Evolutionary conservation across 1,139 yeast species (phyloP), one percentile per base, ranked within the genome.

Genomic region (Pichia inconspicua): DNA sequence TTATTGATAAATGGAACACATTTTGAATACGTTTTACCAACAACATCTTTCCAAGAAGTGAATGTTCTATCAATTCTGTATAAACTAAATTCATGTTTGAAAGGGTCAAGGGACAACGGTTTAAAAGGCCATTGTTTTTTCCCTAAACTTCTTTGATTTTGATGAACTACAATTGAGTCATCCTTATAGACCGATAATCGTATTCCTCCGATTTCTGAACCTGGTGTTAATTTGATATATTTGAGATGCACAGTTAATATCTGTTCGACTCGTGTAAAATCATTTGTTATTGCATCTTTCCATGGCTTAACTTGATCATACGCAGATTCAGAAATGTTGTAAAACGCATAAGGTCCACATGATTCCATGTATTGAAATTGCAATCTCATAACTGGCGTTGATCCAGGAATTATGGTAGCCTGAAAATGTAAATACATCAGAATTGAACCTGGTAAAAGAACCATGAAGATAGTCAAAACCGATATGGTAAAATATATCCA

Each of bases 401-500:
- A 10, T 14, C 22, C 38, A 3, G 53, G 56, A n/a, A 53, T 36
- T 1, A 53, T 37, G 5, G 48, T 40, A 6, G 51, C 41, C 43
- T 50, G 50, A 15, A 51, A 53, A 15, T 48, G 54, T 25, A 49
- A 34, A 39, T 47, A 53, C n/a, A 50, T 44, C 3, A 50, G 17
- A 2, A 52, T 37, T 9, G 55, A 52, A n/a, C 45, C 34, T 8
- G 56, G 56, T 17, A 53, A 25, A n/a, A 53, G 36, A 2, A 53
- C 42, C 11, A 48, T 45, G 15, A 52, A 34, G 12, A 49, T 36
- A 1, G 50, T 46, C 1, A 32, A 22, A 7, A 48, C 22, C 5
- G 51, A 37, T 7, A 48, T 34, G 5, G 45, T 5, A 7, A 49
- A 25, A 25, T 52, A 47, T 5, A 41, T 40, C 48, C 48, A 52